Evolutionary conservation across 1,284 basidiomycete genomes (phyloP).

Genomic region (Fistulinella cinereoalba): DNA sequence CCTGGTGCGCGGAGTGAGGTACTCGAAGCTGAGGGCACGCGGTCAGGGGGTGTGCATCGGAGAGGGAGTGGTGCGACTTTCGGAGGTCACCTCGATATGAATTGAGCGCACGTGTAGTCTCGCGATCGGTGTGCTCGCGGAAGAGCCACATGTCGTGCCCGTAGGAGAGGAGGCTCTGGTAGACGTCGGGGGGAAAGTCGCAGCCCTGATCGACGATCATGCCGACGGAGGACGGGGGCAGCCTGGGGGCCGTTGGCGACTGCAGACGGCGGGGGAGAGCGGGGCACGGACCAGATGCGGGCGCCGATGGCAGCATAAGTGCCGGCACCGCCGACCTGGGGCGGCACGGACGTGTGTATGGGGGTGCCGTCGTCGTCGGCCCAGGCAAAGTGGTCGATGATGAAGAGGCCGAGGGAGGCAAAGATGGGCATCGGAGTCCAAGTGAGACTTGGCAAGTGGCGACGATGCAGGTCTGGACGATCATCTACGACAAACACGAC

Average conservation of each 20-base stretch:
- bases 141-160: constrained; percentile 82
- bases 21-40: constrained; percentile 63
- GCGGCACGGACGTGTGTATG: constrained; percentile 42
- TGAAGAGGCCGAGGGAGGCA: constrained; percentile 83
- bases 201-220: constrained; percentile 84
- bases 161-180: constrained; percentile 57
- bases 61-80: constrained; percentile 44
- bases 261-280: not conserved
- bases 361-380: constrained; percentile 51
- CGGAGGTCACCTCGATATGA: constrained; percentile 71
- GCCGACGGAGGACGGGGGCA: constrained; percentile 59
- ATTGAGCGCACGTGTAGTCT: constrained; percentile 77
- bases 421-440: constrained; percentile 38
- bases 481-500: constrained; percentile 45
- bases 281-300: constrained; percentile 69
- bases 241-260: constrained; percentile 44
- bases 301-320: constrained; percentile 78
- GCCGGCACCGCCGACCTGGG: constrained; percentile 88
- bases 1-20: constrained; percentile 72
- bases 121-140: constrained; percentile 51
- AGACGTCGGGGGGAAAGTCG: constrained; percentile 71
- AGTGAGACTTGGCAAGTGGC: constrained; percentile 8
- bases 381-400: constrained; percentile 79
- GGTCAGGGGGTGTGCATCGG: constrained; percentile 14
- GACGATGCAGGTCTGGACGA: constrained; percentile 57